phyloP scores from a whole-genome alignment of 805 yeast species.

The Candida manassasensis region DNA sequence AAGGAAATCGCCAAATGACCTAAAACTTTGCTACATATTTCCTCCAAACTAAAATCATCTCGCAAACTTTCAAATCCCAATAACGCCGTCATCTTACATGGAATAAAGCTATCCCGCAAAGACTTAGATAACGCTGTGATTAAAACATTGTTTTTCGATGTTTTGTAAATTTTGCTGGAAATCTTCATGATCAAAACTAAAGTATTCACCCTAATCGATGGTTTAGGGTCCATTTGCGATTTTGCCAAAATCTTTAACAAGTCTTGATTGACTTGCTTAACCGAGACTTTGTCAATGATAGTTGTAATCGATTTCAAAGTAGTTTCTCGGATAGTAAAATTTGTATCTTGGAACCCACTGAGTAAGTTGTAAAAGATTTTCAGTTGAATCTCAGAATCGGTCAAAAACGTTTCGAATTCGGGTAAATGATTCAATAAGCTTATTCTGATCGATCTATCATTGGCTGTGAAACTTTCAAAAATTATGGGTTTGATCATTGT shows the following conservation, averaged over 20 bases:
- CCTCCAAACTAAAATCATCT: constrained; percentile 64
- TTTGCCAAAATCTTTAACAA: constrained; percentile 75
- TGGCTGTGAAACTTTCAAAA: constrained; percentile 54
- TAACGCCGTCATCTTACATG: constrained; percentile 71
- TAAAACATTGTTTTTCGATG: constrained; percentile 64
- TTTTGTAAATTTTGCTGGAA: constrained; percentile 50
- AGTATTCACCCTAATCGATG: constrained; percentile 75
- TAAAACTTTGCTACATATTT: constrained; percentile 73
- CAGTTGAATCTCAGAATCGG: constrained; percentile 60
- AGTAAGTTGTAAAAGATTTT: constrained; percentile 62
- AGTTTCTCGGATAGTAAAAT: constrained; percentile 72
- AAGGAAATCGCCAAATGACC: constrained; percentile 83
- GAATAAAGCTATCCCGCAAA: constrained; percentile 71
- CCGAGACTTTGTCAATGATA: constrained; percentile 61
- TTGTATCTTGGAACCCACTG: constrained; percentile 86
- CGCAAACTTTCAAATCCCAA: constrained; percentile 64
- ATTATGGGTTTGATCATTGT: constrained; percentile 54
- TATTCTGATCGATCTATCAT: constrained; percentile 76
- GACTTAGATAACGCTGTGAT: constrained; percentile 86
- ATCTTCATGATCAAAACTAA: constrained; percentile 64
- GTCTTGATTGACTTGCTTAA: constrained; percentile 83
- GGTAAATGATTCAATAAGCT: constrained; percentile 65
- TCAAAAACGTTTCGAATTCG: constrained; percentile 43
- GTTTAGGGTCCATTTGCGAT: constrained; percentile 70
- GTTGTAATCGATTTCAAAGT: constrained; percentile 65